These are phyloP conservation scores for Periconia digitata DNA, from an alignment of 2,329 filamentous ascomycete genomes.

Conservation along the genomic window DNA sequence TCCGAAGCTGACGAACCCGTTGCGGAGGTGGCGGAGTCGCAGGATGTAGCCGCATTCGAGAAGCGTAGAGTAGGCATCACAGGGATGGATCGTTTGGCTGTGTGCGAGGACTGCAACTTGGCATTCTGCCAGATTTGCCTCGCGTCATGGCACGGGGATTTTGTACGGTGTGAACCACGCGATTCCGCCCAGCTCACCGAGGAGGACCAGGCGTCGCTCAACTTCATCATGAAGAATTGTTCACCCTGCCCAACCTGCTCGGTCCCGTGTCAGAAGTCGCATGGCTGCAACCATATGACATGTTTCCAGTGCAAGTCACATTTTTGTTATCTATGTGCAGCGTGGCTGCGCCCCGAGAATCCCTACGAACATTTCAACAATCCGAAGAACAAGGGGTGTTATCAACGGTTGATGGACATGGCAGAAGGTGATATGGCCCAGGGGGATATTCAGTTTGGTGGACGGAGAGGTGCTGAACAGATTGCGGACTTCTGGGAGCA, in stretches of 20 bases:
- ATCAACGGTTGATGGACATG: conserved; percentile 85
- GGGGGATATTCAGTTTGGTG: conserved; percentile 47
- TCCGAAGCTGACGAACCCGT: conserved; percentile 37
- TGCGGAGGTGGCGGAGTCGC: conserved; percentile 1
- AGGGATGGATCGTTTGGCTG: conserved; percentile 68
- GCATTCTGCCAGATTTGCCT: conserved; percentile 81
- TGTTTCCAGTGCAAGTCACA: conserved; percentile 88
- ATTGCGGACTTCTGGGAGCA: conserved; percentile 41
- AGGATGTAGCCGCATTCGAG: conserved; percentile 16
- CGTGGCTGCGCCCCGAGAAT: conserved; percentile 79
- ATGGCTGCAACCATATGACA: conserved; percentile 96
- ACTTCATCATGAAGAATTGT: conserved; percentile 80
- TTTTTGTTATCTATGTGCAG: conserved; percentile 91
- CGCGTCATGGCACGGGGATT: conserved; percentile 91
- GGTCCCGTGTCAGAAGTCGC: conserved; percentile 82
- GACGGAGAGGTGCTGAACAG: conserved; percentile 47
- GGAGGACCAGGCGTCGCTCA: conserved; percentile 83
- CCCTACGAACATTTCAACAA: conserved; percentile 90
- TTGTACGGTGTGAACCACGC: conserved; percentile 69
- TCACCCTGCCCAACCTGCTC: conserved; percentile 87
- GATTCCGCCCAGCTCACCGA: conserved; percentile 71
- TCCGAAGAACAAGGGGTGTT: conserved; percentile 65
- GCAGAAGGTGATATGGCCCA: conserved; percentile 71
- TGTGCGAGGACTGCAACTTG: conserved; percentile 76
- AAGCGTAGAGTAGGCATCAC: conserved; percentile 43